These are phyloP conservation scores for Cyberlindnera euphorbiiphila DNA, from an alignment of 805 yeast genomes.

Conservation along the genomic window DNA sequence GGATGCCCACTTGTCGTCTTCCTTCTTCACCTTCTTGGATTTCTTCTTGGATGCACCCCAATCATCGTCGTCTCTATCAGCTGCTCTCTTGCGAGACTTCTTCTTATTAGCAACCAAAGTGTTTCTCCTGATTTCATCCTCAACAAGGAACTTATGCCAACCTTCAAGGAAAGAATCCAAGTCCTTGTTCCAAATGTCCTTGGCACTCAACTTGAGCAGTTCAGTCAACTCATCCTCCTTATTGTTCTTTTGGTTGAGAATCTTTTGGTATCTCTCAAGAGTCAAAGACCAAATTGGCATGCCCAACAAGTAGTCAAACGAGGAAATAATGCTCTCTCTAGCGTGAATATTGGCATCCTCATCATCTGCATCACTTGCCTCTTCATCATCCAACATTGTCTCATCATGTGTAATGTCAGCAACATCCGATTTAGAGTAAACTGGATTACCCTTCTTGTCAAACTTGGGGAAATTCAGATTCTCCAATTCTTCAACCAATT, in stretches of 20 bases:
- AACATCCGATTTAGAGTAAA: constrained; percentile 38
- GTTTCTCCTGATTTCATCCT: constrained; percentile 58
- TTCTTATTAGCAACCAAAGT: constrained; percentile 44
- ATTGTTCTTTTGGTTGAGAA: constrained; percentile 67
- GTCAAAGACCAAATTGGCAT: constrained; percentile 95
- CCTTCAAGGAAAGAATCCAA: constrained; percentile 64
- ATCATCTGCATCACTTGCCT: constrained; percentile 38
- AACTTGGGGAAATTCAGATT: constrained; percentile 70
- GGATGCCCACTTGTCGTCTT: constrained; percentile 16
- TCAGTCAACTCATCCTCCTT: constrained; percentile 67
- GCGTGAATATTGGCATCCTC: constrained; percentile 36
- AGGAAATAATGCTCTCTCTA: constrained; percentile 50
- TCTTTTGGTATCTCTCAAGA: constrained; percentile 76
- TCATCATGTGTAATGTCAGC: constrained; percentile 33
- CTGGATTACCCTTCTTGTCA: constrained; percentile 64
- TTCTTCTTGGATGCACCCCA: constrained; percentile 16
- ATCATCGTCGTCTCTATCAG: constrained; percentile 24
- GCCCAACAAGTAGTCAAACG: constrained; percentile 83
- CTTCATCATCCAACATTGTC: constrained; percentile 35
- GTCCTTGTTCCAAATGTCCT: constrained; percentile 85
- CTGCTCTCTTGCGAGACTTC: constrained; percentile 36
- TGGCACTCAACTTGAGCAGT: constrained; percentile 66
- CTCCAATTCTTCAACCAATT: constrained; percentile 59
- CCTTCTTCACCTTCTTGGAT: constrained; percentile 16
- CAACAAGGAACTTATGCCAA: constrained; percentile 65